Evolutionary conservation across 176 grass and related monocot species (phyloP), one percentile per base, ranked within the genome.

Genomic region (Bothriochloa decipiens): DNA sequence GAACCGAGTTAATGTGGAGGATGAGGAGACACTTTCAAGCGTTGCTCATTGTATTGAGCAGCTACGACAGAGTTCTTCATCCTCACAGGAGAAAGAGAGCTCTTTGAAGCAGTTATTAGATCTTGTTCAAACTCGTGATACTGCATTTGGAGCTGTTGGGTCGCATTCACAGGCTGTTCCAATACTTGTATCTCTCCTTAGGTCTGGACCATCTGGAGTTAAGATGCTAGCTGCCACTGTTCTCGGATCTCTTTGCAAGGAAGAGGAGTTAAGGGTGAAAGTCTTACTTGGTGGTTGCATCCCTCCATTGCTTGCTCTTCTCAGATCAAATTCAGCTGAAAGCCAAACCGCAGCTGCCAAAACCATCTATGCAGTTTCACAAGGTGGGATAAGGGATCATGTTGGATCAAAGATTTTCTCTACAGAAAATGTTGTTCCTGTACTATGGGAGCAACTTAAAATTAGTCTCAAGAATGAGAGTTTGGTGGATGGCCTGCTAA

Each of bases 391-490:
- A 80, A 97, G 94, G 84, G 94, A 97, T 87, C 94, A 97, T 74
- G 94, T 97, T 80, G 94, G 94, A 81, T 97, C 94, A 86, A 97
- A 97, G 79, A 97, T 97, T 63, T 97, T 97, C 83, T 94, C 94
- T 28, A 97, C 94, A 1, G 94, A 97, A 80, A 89, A 89, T 68
- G 94, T 94, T 89, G 94, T 97, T 70, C 94, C 94, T 74, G 89
- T 87, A 77, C 81, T 97, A 65, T 97, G 94, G 94, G 85, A 87
- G 75, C 91, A 97, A 71, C 91, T 97, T 58, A 97, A 94, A 97
- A 83, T 90, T 82, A 87, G 85, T 72, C 73, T 93, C 41, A 97
- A 92, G 75, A 94, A 85, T 88, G 94, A 89, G 70, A 89, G 91
- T 79, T 85, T 86, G 76, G 94, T 97, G 71, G 91, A 97, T 82